These are phyloP conservation scores for Debaryomyces robertsiae DNA, from an alignment of 1,139 yeast genomes.

Conservation along the genomic window DNA sequence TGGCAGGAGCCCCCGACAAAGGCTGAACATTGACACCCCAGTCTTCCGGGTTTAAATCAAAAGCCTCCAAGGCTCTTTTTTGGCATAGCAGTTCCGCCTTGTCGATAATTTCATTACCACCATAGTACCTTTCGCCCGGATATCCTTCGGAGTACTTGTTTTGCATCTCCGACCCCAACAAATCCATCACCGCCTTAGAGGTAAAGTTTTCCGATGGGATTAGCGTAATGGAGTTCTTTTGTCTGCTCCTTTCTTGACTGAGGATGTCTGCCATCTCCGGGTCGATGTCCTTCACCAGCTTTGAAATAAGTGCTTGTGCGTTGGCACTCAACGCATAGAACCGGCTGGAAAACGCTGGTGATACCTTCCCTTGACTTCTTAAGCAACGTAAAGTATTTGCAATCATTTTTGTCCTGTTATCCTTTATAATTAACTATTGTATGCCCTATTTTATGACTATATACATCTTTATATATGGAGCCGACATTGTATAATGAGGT, in stretches of 20 bases:
- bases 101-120: constrained; percentile 94
- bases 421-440: too few relatives aligned
- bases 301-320: constrained; percentile 59
- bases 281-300: constrained; percentile 67
- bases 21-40: constrained; percentile 99
- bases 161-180: constrained; percentile 94
- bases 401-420: constrained; percentile 18
- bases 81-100: constrained; percentile 88
- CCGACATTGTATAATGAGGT: neutral
- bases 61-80: constrained; percentile 87
- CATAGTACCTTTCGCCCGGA: constrained; percentile 96
- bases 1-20: constrained; percentile 94
- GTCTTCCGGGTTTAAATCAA: constrained; percentile 67
- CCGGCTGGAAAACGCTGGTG: constrained; percentile 20
- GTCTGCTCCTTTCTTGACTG: constrained; percentile 74
- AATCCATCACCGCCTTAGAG: constrained; percentile 90
- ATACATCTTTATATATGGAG: too few relatives aligned
- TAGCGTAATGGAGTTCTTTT: constrained; percentile 84
- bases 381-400: constrained; percentile 26
- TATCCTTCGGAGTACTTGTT: constrained; percentile 98
- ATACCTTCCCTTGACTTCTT: constrained; percentile 20
- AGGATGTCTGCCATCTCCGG: constrained; percentile 85
- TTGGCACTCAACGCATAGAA: constrained; percentile 51
- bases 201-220: constrained; percentile 96
- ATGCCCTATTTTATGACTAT: neutral